Base-by-base conservation (phyloP, 305 asterid species). In the Ruellia speciosa region DNA sequence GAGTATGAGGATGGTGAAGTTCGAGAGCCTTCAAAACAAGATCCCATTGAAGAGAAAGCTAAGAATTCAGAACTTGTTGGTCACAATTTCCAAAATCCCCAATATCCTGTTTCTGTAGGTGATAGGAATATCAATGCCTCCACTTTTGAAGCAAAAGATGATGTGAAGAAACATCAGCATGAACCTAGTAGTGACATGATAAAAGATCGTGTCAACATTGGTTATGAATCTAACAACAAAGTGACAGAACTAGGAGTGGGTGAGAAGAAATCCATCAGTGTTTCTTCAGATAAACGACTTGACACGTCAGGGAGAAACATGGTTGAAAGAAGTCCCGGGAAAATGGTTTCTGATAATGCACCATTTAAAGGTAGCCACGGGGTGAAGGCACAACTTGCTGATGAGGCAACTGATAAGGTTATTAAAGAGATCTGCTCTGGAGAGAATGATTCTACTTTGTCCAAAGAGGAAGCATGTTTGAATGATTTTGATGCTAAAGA, bases 1-100 rank as follows among this genome's bases (percentile, higher is more conserved):
- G 97, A 86, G 14, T 79, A 63, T 63, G 97, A 90, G 81, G 96
- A 90, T 53, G 97, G 97, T 49, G 96, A 90, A 72, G 76, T 90
- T 60, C 82, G 88, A 70, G 95, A 82, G 63, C 76, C 84, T 34
- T 15, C 62, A 13, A 24, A 24, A 24, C 71, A 56, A 51, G 70
- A 39, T 54, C 67, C 74, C 52, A 63, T 62, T 11, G 58, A 49
- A 81, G 49, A 58, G 68, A 66, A 66, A 46, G 65, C 50, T 24
- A 77, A 63, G 7, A 66, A 59, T 41, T 18, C 45, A 17, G 66
- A 59, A 56, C 69, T 58, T 56, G 65, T 16, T 61, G 72, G 50
- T 9, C 37, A 43, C 55, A 75, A 63, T 68, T 60, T 66, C 48
- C 58, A 28, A 64, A 69, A 51, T 61, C 15, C 45, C 66, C 64